Evolutionary conservation across 83 land plant genomes (phyloP).

Genomic region (Diphasiastrum complanatum): DNA sequence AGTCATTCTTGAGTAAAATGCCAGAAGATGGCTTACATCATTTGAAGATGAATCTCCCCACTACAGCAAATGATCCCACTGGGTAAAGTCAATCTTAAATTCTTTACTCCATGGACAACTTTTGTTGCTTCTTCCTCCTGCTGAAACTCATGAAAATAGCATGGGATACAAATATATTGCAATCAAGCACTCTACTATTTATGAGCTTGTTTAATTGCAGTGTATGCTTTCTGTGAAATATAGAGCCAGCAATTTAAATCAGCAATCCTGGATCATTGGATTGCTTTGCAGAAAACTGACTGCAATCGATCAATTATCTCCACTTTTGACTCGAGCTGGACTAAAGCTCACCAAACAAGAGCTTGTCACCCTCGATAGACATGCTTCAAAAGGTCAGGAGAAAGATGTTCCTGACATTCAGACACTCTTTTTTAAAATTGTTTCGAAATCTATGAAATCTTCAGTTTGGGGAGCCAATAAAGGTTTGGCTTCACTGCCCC

Average conservation of each 20-base stretch:
- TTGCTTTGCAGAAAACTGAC: background rate
- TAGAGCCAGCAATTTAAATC: background rate
- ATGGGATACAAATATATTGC: too few relatives aligned
- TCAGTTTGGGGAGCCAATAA: too few relatives aligned
- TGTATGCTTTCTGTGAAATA: background rate
- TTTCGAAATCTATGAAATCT: background rate
- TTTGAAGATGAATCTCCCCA: background rate
- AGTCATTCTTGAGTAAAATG: too few relatives aligned
- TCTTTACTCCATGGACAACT: too few relatives aligned
- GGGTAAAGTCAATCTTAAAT: too few relatives aligned
- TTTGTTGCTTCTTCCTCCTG: too few relatives aligned
- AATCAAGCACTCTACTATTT: too few relatives aligned
- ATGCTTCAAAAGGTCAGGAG: background rate
- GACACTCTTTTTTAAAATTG: background rate
- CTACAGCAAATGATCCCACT: background rate
- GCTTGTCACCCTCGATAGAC: constrained; percentile 11
- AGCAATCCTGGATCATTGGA: background rate
- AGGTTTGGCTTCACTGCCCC: too few relatives aligned
- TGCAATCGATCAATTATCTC: background rate
- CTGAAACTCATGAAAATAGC: too few relatives aligned
- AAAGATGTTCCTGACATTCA: background rate
- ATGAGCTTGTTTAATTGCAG: background rate
- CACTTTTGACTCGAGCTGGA: constrained; percentile 2
- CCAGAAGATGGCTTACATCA: constrained; percentile 13
- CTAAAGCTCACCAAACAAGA: constrained; percentile 7